Percentiles rank a stretch among this genome's conserved stretches.
Evolutionary conservation across 345 rosid genomes (phyloP).

Genomic region (Hibiscus syriacus): DNA sequence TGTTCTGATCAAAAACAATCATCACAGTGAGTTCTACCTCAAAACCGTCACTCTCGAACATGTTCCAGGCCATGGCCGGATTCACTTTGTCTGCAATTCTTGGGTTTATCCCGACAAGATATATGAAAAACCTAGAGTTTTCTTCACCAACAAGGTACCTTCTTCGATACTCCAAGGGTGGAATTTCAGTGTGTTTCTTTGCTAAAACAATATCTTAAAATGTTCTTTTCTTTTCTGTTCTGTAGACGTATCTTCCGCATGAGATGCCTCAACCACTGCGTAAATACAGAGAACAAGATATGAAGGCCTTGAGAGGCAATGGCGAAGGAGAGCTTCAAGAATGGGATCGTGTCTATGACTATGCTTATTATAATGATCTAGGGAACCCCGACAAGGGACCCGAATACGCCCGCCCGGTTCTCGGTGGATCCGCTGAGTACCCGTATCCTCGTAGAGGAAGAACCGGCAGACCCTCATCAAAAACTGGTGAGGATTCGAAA

Average conservation of each 20-base stretch:
- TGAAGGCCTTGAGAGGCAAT: constrained; percentile 55
- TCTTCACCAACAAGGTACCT: constrained; percentile 71
- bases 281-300: constrained; percentile 61
- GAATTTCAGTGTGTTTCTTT: not conserved
- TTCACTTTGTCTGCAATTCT: constrained; percentile 77
- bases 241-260: constrained; percentile 67
- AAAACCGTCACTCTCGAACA: constrained; percentile 65
- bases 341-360: constrained; percentile 81
- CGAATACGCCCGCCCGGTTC: constrained; percentile 53
- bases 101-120: constrained; percentile 70
- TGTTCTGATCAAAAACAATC: constrained; percentile 44
- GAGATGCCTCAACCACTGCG: constrained; percentile 48
- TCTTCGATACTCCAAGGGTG: not conserved
- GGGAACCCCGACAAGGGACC: constrained; percentile 42
- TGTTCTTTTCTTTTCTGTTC: not conserved
- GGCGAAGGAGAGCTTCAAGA: constrained; percentile 64
- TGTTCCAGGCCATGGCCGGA: constrained; percentile 53
- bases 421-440: constrained; percentile 59
- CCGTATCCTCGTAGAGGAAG: constrained; percentile 92
- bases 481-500: constrained; percentile 16
- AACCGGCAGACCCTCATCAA: constrained; percentile 55
- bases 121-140: constrained; percentile 48
- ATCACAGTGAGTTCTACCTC: constrained; percentile 62
- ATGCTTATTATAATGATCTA: constrained; percentile 75
- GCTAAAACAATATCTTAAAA: not conserved